Percentiles rank a stretch among this genome's conserved stretches.
Conservation (phyloP, 1,139 yeast species). For the Yamadazyma pseudoaaseri region DNA sequence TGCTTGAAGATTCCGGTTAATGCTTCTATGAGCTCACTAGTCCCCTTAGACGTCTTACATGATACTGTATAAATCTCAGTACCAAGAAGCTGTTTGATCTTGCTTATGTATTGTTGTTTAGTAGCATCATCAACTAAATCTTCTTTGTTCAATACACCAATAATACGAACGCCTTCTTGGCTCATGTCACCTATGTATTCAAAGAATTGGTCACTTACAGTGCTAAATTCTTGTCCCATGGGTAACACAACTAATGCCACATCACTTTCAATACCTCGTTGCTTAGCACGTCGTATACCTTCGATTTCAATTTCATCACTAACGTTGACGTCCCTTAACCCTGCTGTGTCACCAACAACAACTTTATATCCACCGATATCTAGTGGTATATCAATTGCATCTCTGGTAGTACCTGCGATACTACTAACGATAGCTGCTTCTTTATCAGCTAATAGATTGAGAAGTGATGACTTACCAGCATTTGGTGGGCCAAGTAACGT, state of each 20-base stretch:
- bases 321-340: slow-evolving; percentile 55
- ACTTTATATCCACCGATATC: slow-evolving; percentile 86
- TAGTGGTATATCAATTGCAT: slow-evolving; percentile 75
- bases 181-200: slow-evolving; percentile 33
- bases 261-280: slow-evolving; percentile 58
- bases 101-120: slow-evolving; percentile 14
- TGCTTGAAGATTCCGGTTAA: slow-evolving; percentile 45
- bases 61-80: slow-evolving; percentile 41
- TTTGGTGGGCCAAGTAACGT: slow-evolving; percentile 89
- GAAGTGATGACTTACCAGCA: slow-evolving; percentile 89
- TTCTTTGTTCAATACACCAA: slow-evolving; percentile 57
- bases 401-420: slow-evolving; percentile 94
- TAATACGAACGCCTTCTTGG: slow-evolving; percentile 23
- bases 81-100: slow-evolving; percentile 4
- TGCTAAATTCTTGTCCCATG: slow-evolving; percentile 16
- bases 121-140: slow-evolving; percentile 43
- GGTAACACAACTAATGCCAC: slow-evolving; percentile 57
- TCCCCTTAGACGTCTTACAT: slow-evolving; percentile 59
- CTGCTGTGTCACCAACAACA: slow-evolving; percentile 90
- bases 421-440: slow-evolving; percentile 92
- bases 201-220: slow-evolving; percentile 21
- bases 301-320: slow-evolving; percentile 69
- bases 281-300: slow-evolving; percentile 78
- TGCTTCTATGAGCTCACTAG: slow-evolving; percentile 36
- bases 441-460: slow-evolving; percentile 70